These are phyloP conservation scores for Neurospora sp. DNA, from an alignment of 2,329 filamentous ascomycete genomes.

Conservation along the genomic window DNA sequence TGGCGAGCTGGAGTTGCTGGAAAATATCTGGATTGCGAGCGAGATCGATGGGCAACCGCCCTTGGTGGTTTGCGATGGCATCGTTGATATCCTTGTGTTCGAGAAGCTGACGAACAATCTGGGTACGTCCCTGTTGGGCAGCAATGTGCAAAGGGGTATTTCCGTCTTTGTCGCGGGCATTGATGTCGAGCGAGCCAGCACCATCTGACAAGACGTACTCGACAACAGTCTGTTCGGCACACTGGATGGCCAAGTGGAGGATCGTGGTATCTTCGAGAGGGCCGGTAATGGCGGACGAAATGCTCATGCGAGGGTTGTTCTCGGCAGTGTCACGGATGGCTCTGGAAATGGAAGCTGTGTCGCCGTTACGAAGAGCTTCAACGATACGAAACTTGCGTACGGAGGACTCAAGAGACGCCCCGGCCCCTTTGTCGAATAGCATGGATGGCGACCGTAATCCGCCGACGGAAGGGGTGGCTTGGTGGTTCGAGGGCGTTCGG, in stretches of 20 bases:
- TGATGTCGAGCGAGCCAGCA: constrained; percentile 63
- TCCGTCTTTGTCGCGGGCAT: constrained; percentile 83
- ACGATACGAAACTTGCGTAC: constrained; percentile 91
- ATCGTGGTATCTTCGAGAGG: constrained; percentile 75
- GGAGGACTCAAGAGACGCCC: constrained; percentile 72
- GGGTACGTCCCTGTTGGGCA: constrained; percentile 67
- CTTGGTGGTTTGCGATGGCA: constrained; percentile 72
- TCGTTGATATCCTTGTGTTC: constrained; percentile 82
- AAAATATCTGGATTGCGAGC: constrained; percentile 92
- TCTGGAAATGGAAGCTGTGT: constrained; percentile 81
- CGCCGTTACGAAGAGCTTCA: constrained; percentile 81
- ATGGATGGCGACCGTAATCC: constrained; percentile 22
- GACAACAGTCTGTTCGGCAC: constrained; percentile 83
- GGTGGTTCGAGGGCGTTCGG: constrained; percentile 30
- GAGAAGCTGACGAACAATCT: constrained; percentile 74
- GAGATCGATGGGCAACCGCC: constrained; percentile 77
- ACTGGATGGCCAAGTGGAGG: constrained; percentile 89
- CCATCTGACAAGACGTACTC: constrained; percentile 86
- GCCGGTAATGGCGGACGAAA: constrained; percentile 40
- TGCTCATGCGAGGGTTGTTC: constrained; percentile 43
- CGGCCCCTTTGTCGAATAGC: constrained; percentile 31
- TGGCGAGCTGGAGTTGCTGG: constrained; percentile 82
- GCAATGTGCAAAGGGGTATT: constrained; percentile 91
- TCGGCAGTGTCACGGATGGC: constrained; percentile 62
- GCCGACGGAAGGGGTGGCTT: constrained; percentile 21